Base-by-base conservation (phyloP, 169 alveolate species). In the Pseudocohnilembus persalinus region DNA sequence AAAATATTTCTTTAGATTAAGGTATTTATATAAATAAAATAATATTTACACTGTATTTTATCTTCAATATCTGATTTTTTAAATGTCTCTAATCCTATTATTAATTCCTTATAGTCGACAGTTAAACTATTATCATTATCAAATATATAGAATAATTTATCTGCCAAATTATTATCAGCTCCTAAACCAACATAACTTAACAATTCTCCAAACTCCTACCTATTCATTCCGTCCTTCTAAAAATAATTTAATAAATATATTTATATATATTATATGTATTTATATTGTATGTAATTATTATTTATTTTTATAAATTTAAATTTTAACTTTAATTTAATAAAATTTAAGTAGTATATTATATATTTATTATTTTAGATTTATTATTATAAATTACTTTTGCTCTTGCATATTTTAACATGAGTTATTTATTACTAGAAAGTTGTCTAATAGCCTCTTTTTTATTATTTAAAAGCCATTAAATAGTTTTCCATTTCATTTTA, bases 401-500 rank as follows among this genome's bases (percentile, higher is more conserved):
- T 30, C 74, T 86, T 25, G 90, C 90, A 86, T 73, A 86, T 81
- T 86, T 86, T 20, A 86, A 74, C 73, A 86, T 80, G 0, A 34
- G 49, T 29, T 76, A n/a, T 29, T 86, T 80, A 68, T 86, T 86
- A 25, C 33, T 77, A 34, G 80, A 86, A n/a, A 86, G 25, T 73
- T 86, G 29, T 30, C 80, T 74, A 16, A 80, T 86, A 28, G 83
- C 87, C 27, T 80, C 90, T 75, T 86, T 68, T 76, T 82, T 74
- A 75, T 78, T 78, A 31, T 75, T 6, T 15, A 86, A 35, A 11
- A 85, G 81, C 90, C 90, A 85, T 80, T 85, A 74, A 31, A 85
- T 85, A 24, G 90, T 85, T 85, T 85, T 85, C 90, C 90, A 85
- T 80, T 85, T 85, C 87, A 85, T 80, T 65, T 85, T 85, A 68